Evolutionary conservation across 225 moss, liverwort and hornwort species (phyloP).

Genomic region (Straminergon stramineum): DNA sequence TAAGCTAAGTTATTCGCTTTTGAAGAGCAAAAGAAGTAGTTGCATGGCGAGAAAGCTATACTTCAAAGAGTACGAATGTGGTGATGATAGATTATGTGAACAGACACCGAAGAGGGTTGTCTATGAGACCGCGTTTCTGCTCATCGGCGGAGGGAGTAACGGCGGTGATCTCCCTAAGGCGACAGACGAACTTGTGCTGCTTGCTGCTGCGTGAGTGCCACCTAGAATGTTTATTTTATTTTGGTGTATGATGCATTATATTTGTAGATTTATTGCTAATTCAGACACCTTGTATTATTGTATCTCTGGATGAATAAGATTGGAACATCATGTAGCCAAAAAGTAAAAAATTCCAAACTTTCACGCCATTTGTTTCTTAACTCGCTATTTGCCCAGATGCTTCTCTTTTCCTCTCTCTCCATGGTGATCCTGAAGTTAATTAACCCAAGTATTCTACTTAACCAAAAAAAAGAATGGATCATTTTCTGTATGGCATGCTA

Average conservation of each 20-base stretch:
- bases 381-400: neutral
- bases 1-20: neutral
- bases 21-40: neutral
- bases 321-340: neutral
- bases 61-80: neutral
- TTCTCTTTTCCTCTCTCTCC: neutral
- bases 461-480: neutral
- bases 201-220: conserved; percentile 74
- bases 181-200: conserved; percentile 59
- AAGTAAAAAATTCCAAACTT: neutral
- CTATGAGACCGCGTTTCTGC: conserved; percentile 60
- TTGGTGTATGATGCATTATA: neutral
- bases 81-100: neutral
- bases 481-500: neutral
- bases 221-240: neutral
- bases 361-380: neutral
- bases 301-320: neutral
- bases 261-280: neutral
- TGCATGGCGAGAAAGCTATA: neutral
- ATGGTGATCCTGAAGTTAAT: neutral
- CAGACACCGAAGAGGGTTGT: conserved; percentile 60
- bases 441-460: neutral
- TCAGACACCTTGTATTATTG: neutral
- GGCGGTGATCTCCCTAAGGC: conserved; percentile 34
- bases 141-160: conserved; percentile 71